phyloP scores from a whole-genome alignment of 495 filamentous ascomycete genomes.

The Symbiotaphrina buchneri region DNA sequence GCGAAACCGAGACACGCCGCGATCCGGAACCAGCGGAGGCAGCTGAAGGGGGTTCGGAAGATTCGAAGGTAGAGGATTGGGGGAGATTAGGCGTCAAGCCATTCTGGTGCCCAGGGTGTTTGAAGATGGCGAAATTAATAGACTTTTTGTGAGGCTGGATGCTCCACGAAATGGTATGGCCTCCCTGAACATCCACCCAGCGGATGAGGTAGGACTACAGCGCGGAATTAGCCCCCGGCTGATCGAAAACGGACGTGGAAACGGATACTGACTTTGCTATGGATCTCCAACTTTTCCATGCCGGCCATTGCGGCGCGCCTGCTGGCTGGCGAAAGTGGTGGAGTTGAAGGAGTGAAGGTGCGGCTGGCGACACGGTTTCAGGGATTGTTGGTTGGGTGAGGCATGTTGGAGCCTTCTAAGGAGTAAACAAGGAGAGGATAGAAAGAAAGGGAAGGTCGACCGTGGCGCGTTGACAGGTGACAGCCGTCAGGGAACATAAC shows the following conservation, averaged over 20 bases:
- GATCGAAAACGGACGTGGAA: not conserved
- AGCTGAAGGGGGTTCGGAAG: not conserved
- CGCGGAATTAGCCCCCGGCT: slow-evolving; percentile 1
- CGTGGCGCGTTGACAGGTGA: too few species aligned
- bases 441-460: too few species aligned
- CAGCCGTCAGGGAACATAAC: too few species aligned
- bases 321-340: too few species aligned
- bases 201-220: slow-evolving; percentile 84
- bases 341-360: too few species aligned
- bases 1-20: slow-evolving; percentile 11
- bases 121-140: slow-evolving; percentile 93
- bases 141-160: slow-evolving; percentile 95
- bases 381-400: too few species aligned
- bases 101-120: slow-evolving; percentile 57
- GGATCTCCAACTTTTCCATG: slow-evolving; percentile 93
- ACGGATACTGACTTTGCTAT: slow-evolving; percentile 58
- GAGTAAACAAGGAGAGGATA: too few species aligned
- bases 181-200: slow-evolving; percentile 78
- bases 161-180: slow-evolving; percentile 91
- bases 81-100: slow-evolving; percentile 24
- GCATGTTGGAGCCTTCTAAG: too few species aligned
- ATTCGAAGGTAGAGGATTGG: slow-evolving; percentile 11
- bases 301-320: slow-evolving; percentile 59
- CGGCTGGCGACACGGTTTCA: too few species aligned
- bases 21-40: not conserved